Conservation (phyloP, 495 filamentous ascomycete genomes). For the Cairneyella variabilis region DNA sequence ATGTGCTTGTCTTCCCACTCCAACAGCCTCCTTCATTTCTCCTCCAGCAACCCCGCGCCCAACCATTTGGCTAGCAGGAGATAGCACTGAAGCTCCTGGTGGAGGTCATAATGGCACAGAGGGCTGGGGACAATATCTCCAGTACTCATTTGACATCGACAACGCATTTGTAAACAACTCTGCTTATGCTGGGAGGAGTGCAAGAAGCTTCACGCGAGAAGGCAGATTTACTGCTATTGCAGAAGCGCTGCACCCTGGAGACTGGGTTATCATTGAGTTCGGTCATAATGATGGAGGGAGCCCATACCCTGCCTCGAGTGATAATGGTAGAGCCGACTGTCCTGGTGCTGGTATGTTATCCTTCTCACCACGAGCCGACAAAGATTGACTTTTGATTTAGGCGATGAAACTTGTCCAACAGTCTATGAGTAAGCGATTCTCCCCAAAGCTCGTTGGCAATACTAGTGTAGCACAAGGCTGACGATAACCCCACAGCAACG, state of each 20-base stretch:
- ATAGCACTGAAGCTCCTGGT: conserved; percentile 49
- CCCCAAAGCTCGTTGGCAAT: no score
- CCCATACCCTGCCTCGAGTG: conserved; percentile 20
- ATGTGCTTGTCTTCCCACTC: neutral
- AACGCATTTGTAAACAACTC: conserved; percentile 34
- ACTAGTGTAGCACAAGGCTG: no score
- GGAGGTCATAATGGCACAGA: conserved; percentile 36
- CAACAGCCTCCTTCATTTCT: neutral
- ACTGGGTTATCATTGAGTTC: conserved; percentile 48
- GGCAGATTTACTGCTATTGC: conserved; percentile 39
- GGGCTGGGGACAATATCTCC: conserved; percentile 37
- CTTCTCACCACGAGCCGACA: neutral
- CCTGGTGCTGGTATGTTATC: conserved; percentile 5
- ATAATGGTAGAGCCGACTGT: conserved; percentile 57
- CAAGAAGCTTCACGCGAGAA: conserved; percentile 42
- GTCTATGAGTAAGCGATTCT: conserved; percentile 22
- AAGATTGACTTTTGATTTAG: conserved; percentile 24
- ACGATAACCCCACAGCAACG: conserved; percentile 37
- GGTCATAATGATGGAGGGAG: conserved; percentile 44
- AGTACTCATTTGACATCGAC: conserved; percentile 29
- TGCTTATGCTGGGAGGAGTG: conserved; percentile 40
- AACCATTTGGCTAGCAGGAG: conserved; percentile 49
- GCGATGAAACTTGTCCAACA: conserved; percentile 52
- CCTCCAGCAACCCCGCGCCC: neutral
- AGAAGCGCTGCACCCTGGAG: conserved; percentile 31